Conservation (phyloP, 1,284 basidiomycete species). For the Ustilago hordei region DNA sequence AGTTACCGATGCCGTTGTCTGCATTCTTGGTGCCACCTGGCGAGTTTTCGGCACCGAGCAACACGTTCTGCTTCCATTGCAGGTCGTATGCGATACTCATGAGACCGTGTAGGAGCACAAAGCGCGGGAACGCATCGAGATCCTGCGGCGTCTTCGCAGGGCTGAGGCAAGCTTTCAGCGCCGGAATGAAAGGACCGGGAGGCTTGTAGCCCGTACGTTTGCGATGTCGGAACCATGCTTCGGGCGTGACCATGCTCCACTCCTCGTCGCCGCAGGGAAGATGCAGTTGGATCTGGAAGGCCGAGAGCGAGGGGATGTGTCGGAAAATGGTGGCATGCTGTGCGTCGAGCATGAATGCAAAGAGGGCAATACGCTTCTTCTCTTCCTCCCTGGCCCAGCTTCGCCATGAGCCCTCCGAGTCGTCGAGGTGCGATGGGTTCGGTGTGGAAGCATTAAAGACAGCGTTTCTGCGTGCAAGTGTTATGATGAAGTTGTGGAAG, state of each 20-base stretch:
- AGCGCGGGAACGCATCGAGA: slow-evolving; percentile 52
- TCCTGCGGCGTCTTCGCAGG: slow-evolving; percentile 53
- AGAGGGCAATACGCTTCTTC: slow-evolving; percentile 58
- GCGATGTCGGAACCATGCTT: slow-evolving; percentile 47
- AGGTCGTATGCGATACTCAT: slow-evolving; percentile 61
- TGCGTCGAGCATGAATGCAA: slow-evolving; percentile 57
- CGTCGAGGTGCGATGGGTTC: slow-evolving; percentile 32
- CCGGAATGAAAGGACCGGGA: slow-evolving; percentile 49
- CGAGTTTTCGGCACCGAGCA: slow-evolving; percentile 50
- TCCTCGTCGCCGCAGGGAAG: slow-evolving; percentile 55
- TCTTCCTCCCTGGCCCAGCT: slow-evolving; percentile 59
- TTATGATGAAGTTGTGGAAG: slow-evolving; percentile 63
- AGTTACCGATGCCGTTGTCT: slow-evolving; percentile 46
- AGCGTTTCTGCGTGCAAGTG: slow-evolving; percentile 57
- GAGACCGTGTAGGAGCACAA: slow-evolving; percentile 56
- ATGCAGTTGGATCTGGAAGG: slow-evolving; percentile 55
- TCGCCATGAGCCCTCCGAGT: slow-evolving; percentile 53
- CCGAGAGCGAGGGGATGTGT: slow-evolving; percentile 55
- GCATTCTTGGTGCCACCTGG: slow-evolving; percentile 27
- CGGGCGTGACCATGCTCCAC: slow-evolving; percentile 51
- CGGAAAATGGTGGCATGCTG: slow-evolving; percentile 59
- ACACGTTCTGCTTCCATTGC: slow-evolving; percentile 58
- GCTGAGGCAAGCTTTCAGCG: slow-evolving; percentile 53
- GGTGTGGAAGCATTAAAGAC: slow-evolving; percentile 50
- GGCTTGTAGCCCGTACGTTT: slow-evolving; percentile 48